These are phyloP conservation scores for Naegleria gruberi DNA, from an alignment of 208 protist genomes.

Conservation along the genomic window DNA sequence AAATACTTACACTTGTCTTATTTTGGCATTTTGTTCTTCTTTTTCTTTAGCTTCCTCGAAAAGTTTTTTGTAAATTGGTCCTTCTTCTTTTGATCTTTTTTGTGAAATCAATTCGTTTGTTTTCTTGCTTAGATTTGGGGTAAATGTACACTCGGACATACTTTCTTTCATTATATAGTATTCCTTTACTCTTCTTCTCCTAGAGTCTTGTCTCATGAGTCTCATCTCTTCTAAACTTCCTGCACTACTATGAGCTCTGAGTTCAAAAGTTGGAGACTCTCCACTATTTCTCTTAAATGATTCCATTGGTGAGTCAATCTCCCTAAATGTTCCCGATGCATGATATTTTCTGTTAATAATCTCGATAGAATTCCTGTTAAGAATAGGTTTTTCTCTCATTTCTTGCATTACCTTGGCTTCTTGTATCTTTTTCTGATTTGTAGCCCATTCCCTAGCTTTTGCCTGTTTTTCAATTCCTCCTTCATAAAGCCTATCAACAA, in stretches of 20 bases:
- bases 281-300: not conserved
- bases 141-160: not conserved
- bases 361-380: not conserved
- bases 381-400: not conserved
- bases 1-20: not conserved
- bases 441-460: not conserved
- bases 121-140: not conserved
- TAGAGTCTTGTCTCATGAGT: not conserved
- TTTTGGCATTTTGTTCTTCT: not conserved
- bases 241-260: not conserved
- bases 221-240: not conserved
- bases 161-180: not conserved
- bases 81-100: not conserved
- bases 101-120: not conserved
- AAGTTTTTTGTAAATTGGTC: not conserved
- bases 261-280: not conserved
- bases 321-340: not conserved
- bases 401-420: not conserved
- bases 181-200: not conserved
- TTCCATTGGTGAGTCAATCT: too few species aligned
- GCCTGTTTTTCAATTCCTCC: not conserved
- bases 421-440: not conserved
- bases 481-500: not conserved
- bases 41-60: not conserved
- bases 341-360: not conserved